phyloP scores from a whole-genome alignment of 2,329 filamentous ascomycete genomes.

The Sclerotinia trifoliorum region DNA sequence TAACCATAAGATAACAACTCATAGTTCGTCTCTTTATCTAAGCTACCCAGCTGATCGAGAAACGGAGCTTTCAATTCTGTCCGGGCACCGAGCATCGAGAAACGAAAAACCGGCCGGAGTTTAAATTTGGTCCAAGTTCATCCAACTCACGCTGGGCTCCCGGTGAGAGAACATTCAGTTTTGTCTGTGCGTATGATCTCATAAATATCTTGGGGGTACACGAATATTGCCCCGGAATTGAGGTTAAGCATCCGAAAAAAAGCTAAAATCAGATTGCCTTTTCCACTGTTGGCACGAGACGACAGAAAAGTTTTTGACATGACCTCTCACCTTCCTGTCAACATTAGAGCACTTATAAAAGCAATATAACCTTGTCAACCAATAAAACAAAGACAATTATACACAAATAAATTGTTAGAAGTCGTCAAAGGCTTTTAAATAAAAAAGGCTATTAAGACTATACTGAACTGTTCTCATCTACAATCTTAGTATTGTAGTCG shows the following conservation, averaged over 20 bases:
- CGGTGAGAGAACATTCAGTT: slow-evolving; percentile 52
- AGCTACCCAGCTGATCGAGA: no score
- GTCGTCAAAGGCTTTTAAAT: no score
- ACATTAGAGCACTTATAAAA: no score
- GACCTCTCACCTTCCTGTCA: no score
- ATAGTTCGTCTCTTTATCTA: slow-evolving; percentile 41
- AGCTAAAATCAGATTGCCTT: slow-evolving; percentile 44
- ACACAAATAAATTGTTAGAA: no score
- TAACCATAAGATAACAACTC: slow-evolving; percentile 47
- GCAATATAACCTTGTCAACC: no score
- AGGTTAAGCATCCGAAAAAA: slow-evolving; percentile 44
- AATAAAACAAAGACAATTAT: no score
- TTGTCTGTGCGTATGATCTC: slow-evolving; percentile 39
- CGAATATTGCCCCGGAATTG: background rate
- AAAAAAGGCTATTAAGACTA: no score
- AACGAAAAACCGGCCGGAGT: slow-evolving; percentile 18
- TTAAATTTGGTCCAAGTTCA: slow-evolving; percentile 47
- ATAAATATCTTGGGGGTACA: background rate
- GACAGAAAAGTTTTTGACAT: no score
- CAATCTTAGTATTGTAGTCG: no score
- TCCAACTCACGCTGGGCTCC: slow-evolving; percentile 51
- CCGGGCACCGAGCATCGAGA: background rate
- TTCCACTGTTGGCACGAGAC: slow-evolving; percentile 31
- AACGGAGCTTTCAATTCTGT: slow-evolving; percentile 16
- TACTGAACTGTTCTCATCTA: no score